phyloP scores from a whole-genome alignment of 345 rosid species.

The Moringa oleifera region DNA sequence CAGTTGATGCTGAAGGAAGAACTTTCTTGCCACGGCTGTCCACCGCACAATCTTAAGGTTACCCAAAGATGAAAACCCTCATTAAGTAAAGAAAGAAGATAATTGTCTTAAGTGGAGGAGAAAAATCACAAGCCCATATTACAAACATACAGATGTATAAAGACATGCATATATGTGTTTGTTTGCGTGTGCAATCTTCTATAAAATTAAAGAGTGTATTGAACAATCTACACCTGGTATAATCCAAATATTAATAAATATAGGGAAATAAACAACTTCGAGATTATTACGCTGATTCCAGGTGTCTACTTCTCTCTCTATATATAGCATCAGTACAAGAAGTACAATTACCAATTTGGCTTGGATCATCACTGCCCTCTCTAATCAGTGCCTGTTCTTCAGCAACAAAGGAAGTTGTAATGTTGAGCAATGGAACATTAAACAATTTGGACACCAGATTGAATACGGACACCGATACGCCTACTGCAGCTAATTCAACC shows the following conservation, averaged over 20 bases:
- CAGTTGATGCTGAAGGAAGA: conserved; percentile 73
- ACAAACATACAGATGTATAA: no score
- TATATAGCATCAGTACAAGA: not conserved
- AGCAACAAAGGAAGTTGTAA: conserved; percentile 90
- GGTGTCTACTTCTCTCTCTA: not conserved
- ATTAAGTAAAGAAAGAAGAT: not conserved
- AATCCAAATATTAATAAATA: no score
- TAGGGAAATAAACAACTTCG: no score
- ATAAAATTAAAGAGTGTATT: no score
- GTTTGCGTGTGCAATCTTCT: not conserved
- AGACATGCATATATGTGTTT: no score
- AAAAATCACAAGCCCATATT: no score
- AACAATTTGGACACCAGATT: conserved; percentile 84
- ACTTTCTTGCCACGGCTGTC: conserved; percentile 40
- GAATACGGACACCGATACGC: conserved; percentile 76
- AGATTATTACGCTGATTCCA: no score
- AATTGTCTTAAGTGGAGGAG: not conserved
- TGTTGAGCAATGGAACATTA: conserved; percentile 82
- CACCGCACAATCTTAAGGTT: conserved; percentile 22
- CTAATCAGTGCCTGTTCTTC: conserved; percentile 61
- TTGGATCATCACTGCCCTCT: conserved; percentile 21
- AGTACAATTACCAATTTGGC: conserved; percentile 18
- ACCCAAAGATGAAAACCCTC: not conserved
- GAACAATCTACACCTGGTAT: no score
- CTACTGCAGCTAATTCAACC: conserved; percentile 85